Percentiles rank a stretch among this genome's conserved stretches.
Conservation (phyloP, 495 filamentous ascomycete species). For the Collariella sp. region DNA sequence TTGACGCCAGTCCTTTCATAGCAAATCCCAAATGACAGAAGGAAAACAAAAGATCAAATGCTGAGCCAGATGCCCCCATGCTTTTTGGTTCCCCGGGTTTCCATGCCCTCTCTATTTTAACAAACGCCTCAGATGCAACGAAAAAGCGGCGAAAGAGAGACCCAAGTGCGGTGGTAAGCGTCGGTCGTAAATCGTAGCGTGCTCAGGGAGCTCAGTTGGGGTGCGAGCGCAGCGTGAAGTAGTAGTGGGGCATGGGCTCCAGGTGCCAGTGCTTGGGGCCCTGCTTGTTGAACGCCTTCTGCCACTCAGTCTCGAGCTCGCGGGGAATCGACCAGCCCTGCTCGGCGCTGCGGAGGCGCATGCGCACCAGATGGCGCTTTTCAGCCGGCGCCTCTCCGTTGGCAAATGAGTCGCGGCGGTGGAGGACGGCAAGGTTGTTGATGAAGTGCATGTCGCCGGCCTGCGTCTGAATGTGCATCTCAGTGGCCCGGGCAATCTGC, state of each 20-base stretch:
- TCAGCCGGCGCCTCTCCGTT: constrained; percentile 35
- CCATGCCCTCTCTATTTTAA: constrained; percentile 1
- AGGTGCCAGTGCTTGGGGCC: constrained; percentile 41
- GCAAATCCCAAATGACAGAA: neutral
- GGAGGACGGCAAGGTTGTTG: constrained; percentile 65
- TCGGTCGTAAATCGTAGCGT: neutral
- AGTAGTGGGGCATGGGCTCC: constrained; percentile 44
- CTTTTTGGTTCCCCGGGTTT: neutral
- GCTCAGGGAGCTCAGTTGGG: constrained; percentile 33
- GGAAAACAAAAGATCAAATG: neutral
- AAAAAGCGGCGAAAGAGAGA: neutral
- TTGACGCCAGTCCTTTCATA: no score
- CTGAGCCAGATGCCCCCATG: neutral
- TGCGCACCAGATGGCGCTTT: constrained; percentile 44
- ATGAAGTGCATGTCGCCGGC: constrained; percentile 66
- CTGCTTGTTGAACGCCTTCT: constrained; percentile 35
- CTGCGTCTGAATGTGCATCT: constrained; percentile 44
- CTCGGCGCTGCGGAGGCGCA: constrained; percentile 40
- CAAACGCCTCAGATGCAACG: neutral
- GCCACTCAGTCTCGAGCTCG: constrained; percentile 37
- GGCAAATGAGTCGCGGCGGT: constrained; percentile 54
- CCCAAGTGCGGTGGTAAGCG: neutral
- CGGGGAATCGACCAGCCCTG: constrained; percentile 40
- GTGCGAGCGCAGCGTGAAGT: constrained; percentile 40
- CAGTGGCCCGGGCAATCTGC: constrained; percentile 48